Base-by-base conservation (phyloP, 768 basidiomycete species). In the Naganishia vishniacii region DNA sequence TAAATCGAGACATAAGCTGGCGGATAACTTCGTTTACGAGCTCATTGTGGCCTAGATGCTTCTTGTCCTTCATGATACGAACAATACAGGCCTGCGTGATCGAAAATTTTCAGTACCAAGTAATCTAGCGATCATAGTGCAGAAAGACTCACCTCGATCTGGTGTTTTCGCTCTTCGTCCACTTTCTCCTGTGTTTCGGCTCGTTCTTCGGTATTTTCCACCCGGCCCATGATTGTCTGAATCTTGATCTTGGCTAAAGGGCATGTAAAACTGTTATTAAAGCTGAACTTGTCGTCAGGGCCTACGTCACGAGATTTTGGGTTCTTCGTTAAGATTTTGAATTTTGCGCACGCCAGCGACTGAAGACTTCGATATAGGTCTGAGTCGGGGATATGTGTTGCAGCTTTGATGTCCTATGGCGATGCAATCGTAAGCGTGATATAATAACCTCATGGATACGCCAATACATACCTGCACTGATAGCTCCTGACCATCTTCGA, bases 41-140 rank as follows among this genome's bases (percentile, higher is more conserved):
- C 62, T 92, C 90, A 65, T 85, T 89, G 72, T 97, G 91, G 6
- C 81, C 79, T 85, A 98, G 86, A 60, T 84, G 83, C 74, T 97
- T 97, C 61, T 92, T 81, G 73, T 91, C 87, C 79, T 98, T 98
- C 94, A 99, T 98, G 29, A 97, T 86, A 32, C 95, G 86, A 26
- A 99, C 95, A 67, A 98, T 88, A 72, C 91, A 97, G 1, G 95
- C 95, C 93, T 99, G 67, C 2, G 15, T 28, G 6, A 29, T 7
- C n/a, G n/a, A n/a, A n/a, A n/a, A n/a, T 2, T 5, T 44, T 48
- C 48, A 56, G 37, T 13, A 51, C 23, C n/a, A 15, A 41, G n/a
- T 51, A 41, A 9, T 25, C n/a, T 31, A 18, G 20, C 20, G 59
- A 23, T 23, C 20, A 53, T 4, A 18, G 25, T 29, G 20, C 34